Evolutionary conservation across 176 grass and related monocot species (phyloP), one percentile per base, ranked within the genome.

Genomic region (Leersia perrieri): DNA sequence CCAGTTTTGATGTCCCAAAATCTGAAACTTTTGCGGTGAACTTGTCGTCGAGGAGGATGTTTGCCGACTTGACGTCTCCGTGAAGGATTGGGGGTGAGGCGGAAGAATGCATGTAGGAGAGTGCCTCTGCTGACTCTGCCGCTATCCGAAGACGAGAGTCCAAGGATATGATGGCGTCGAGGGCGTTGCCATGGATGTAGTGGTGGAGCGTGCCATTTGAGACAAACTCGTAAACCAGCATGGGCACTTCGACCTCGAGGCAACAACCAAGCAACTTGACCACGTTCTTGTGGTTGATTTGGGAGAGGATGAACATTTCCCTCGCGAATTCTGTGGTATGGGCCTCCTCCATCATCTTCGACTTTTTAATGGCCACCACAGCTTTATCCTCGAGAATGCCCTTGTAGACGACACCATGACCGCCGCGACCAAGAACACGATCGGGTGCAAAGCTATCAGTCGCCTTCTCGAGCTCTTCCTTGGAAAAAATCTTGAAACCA

Each of bases 241-340:
- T 89, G 2, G 90, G 87, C 6, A 92, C 82, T 33, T 89, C 83
- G 0, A 92, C 90, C 15, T 92, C 90, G 20, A 89, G 85, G 73
- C 90, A 92, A 72, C 83, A 92, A 22, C 87, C 84, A 3, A 87
- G 75, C 10, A 92, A 64, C 74, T 80, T 92, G 2, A 89, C 83
- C 0, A 81, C 75, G 53, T 89, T 92, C 75, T 70, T 84, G 33
- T 92, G 90, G 42, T 89, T 92, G 80, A 92, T 87, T 63, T 92
- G 90, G 1, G 80, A 81, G 66, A 92, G 75, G 11, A 92, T 92
- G 3, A 74, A n/a, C 75, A 89, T 86, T n/a, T 92, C 86, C 13
- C 38, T 86, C 0, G 68, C 76, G 18, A 89, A 89, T 29, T 92
- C 83, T 42, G 87, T 55, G 33, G 51, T 68, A 40, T 89, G 69